Percentiles rank a stretch among this genome's conserved stretches.
These are phyloP conservation scores for Geranium brycei DNA, from an alignment of 345 rosid species.

Conservation along the genomic window DNA sequence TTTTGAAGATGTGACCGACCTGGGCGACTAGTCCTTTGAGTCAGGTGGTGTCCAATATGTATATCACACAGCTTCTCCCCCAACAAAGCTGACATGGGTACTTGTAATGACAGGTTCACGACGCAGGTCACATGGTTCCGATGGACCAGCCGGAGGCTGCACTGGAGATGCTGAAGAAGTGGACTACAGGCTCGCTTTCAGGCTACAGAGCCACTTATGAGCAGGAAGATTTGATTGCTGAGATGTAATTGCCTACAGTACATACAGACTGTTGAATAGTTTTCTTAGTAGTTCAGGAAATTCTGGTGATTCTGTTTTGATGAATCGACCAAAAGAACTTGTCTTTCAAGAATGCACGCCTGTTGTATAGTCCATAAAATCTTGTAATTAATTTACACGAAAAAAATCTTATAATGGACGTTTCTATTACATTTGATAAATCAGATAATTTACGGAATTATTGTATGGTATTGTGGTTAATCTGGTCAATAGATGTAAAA, in stretches of 20 bases:
- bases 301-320: background rate
- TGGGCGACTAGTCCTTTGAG: background rate
- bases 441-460: too few species aligned
- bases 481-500: too few species aligned
- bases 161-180: conserved; percentile 71
- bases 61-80: too few species aligned
- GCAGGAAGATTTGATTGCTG: conserved; percentile 38
- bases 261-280: background rate
- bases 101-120: conserved; percentile 41
- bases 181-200: conserved; percentile 48
- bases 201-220: conserved; percentile 8
- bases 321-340: too few species aligned
- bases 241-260: conserved; percentile 32
- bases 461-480: too few species aligned
- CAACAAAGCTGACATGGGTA: conserved; percentile 8
- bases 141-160: conserved; percentile 96
- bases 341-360: too few species aligned
- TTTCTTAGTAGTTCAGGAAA: conserved; percentile 6
- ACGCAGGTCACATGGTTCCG: conserved; percentile 99
- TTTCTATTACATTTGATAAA: too few species aligned
- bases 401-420: too few species aligned
- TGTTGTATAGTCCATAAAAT: too few species aligned
- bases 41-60: background rate
- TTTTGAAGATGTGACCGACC: too few species aligned
- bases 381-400: too few species aligned